Conservation (phyloP, 768 basidiomycete genomes). For the Rhodotorula kratochvilovae region DNA sequence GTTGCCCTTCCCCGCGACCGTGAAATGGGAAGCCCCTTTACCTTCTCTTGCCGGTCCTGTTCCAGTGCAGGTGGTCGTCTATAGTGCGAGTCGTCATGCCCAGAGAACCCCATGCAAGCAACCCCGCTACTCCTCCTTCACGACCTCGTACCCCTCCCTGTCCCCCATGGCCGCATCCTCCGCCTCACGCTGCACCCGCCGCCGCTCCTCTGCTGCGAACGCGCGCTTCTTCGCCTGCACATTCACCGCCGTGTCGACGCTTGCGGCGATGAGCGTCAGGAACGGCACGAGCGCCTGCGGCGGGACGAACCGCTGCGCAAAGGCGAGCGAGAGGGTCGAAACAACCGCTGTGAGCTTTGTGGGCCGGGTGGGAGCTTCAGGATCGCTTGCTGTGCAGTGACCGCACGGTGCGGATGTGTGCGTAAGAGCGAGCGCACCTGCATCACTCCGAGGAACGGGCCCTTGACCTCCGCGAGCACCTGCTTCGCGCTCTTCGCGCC, state of each 20-base stretch:
- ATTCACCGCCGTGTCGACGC: neutral
- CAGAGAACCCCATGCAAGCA: no score
- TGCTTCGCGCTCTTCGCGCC: neutral
- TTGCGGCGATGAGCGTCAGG: neutral
- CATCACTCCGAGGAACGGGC: neutral
- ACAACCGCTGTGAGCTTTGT: neutral
- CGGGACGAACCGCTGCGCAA: slow-evolving; percentile 4
- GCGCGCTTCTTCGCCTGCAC: slow-evolving; percentile 5
- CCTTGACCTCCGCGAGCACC: neutral
- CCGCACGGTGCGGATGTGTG: no score
- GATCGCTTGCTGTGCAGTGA: neutral
- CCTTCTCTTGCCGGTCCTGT: no score
- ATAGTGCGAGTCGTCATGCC: no score
- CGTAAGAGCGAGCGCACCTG: neutral
- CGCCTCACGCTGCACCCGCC: neutral
- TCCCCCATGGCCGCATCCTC: neutral
- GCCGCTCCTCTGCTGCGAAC: neutral
- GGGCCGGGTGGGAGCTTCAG: neutral
- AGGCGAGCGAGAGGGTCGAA: neutral
- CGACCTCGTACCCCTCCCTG: neutral
- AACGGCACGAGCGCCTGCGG: neutral
- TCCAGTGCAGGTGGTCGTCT: no score
- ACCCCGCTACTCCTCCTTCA: no score
- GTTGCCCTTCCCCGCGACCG: no score
- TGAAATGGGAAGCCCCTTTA: no score